A percentile compares a stretch with the other conserved stretches of the same genome.
These are phyloP conservation scores for Byssothecium circinans DNA, from an alignment of 2,329 filamentous ascomycete species.

Conservation along the genomic window DNA sequence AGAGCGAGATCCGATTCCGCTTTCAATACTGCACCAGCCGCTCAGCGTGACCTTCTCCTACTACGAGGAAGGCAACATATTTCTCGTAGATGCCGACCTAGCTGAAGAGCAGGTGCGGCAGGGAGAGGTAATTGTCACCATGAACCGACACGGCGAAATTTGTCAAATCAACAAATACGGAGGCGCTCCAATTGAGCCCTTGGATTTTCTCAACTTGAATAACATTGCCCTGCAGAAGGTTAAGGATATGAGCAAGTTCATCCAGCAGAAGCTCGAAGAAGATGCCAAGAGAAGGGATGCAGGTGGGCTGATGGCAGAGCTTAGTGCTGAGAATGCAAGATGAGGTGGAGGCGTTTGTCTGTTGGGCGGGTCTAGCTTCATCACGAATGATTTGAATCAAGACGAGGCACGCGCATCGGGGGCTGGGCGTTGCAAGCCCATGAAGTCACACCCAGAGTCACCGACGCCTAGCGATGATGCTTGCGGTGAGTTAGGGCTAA, in stretches of 20 bases:
- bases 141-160: conserved; percentile 88
- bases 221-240: conserved; percentile 75
- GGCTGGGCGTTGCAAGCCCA: not conserved
- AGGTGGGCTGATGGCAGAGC: conserved; percentile 76
- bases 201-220: conserved; percentile 75
- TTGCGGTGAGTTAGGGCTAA: not conserved
- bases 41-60: conserved; percentile 90
- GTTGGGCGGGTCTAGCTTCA: too few relatives aligned
- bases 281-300: conserved; percentile 78
- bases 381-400: conserved; percentile 8
- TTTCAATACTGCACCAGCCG: conserved; percentile 89
- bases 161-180: conserved; percentile 91
- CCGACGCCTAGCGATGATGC: conserved; percentile 7
- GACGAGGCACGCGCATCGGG: not conserved
- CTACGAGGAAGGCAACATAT: conserved; percentile 71
- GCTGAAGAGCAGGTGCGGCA: conserved; percentile 76
- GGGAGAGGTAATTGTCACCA: conserved; percentile 75
- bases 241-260: conserved; percentile 73
- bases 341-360: conserved; percentile 45
- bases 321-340: conserved; percentile 83
- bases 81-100: conserved; percentile 71
- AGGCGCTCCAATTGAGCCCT: conserved; percentile 77
- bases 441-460: conserved; percentile 2
- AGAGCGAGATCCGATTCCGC: conserved; percentile 85
- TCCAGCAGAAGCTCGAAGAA: conserved; percentile 73